Evolutionary conservation across 2,329 filamentous ascomycete genomes (phyloP).

Genomic region (Fusarium sp.): DNA sequence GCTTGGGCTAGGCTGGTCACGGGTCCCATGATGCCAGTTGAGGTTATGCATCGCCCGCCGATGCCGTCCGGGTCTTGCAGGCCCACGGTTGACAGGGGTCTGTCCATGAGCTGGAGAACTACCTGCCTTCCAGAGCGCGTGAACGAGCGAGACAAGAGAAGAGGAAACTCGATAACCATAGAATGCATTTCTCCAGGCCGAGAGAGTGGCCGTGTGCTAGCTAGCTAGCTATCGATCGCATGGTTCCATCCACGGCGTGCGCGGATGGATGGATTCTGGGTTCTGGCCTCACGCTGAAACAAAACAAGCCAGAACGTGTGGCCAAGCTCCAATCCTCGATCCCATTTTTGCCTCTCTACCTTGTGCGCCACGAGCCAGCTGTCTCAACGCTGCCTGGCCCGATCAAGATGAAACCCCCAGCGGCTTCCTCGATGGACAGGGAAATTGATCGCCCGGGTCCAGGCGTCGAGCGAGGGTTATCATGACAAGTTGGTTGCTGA

Average conservation of each 20-base stretch:
- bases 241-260: slow-evolving; percentile 36
- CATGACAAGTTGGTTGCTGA: slow-evolving; percentile 30
- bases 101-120: slow-evolving; percentile 22
- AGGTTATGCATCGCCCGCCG: slow-evolving; percentile 36
- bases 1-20: slow-evolving; percentile 31
- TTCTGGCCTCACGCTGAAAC: slow-evolving; percentile 44
- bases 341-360: slow-evolving; percentile 19
- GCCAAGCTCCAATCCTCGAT: slow-evolving; percentile 41
- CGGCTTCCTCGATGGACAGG: slow-evolving; percentile 19
- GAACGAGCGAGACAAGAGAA: slow-evolving; percentile 3
- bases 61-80: slow-evolving; percentile 34
- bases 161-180: slow-evolving; percentile 5
- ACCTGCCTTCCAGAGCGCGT: background rate
- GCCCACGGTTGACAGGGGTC: slow-evolving; percentile 33
- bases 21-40: slow-evolving; percentile 24
- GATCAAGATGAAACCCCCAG: slow-evolving; percentile 42
- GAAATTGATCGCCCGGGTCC: slow-evolving; percentile 38
- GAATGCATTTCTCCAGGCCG: slow-evolving; percentile 5
- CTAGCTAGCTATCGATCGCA: slow-evolving; percentile 16
- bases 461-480: slow-evolving; percentile 31
- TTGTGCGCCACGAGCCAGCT: slow-evolving; percentile 37
- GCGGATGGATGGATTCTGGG: slow-evolving; percentile 34
- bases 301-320: slow-evolving; percentile 41
- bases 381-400: slow-evolving; percentile 27
- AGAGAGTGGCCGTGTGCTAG: slow-evolving; percentile 15